Evolutionary conservation across 306 rosid species (phyloP).

Genomic region (Neltuma alba): DNA sequence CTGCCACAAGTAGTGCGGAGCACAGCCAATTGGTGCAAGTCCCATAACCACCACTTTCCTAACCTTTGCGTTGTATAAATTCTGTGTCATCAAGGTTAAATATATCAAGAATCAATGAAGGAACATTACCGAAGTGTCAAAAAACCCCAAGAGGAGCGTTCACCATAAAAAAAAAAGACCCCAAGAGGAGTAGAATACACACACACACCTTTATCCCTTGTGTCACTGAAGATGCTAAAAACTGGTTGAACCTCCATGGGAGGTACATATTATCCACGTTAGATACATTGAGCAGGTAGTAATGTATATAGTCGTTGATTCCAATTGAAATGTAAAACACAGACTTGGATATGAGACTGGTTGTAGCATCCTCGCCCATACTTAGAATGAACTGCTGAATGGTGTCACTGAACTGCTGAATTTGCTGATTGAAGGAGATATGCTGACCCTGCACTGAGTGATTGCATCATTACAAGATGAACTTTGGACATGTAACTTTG

Average conservation of each 20-base stretch:
- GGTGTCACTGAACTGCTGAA: slow-evolving; percentile 86
- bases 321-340: slow-evolving; percentile 80
- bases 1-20: slow-evolving; percentile 79
- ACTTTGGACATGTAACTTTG: not conserved
- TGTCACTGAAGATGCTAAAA: slow-evolving; percentile 64
- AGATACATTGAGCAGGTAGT: slow-evolving; percentile 72
- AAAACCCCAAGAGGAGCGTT: too few relatives aligned
- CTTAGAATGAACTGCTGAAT: slow-evolving; percentile 63
- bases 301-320: slow-evolving; percentile 91
- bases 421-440: slow-evolving; percentile 74
- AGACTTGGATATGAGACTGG: slow-evolving; percentile 55
- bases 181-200: not conserved
- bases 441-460: slow-evolving; percentile 74
- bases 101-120: slow-evolving; percentile 16
- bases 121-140: not conserved
- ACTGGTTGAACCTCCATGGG: slow-evolving; percentile 80
- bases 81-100: slow-evolving; percentile 52
- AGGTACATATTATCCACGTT: slow-evolving; percentile 68
- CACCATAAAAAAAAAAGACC: too few relatives aligned
- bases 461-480: not conserved
- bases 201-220: slow-evolving; percentile 64
- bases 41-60: slow-evolving; percentile 81
- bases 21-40: slow-evolving; percentile 91
- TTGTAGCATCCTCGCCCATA: slow-evolving; percentile 72
- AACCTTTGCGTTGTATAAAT: slow-evolving; percentile 69